Percentiles rank a stretch among this genome's conserved stretches.
These are phyloP conservation scores for Simplicillium sp. DNA, from an alignment of 2,329 filamentous ascomycete species.

Conservation along the genomic window DNA sequence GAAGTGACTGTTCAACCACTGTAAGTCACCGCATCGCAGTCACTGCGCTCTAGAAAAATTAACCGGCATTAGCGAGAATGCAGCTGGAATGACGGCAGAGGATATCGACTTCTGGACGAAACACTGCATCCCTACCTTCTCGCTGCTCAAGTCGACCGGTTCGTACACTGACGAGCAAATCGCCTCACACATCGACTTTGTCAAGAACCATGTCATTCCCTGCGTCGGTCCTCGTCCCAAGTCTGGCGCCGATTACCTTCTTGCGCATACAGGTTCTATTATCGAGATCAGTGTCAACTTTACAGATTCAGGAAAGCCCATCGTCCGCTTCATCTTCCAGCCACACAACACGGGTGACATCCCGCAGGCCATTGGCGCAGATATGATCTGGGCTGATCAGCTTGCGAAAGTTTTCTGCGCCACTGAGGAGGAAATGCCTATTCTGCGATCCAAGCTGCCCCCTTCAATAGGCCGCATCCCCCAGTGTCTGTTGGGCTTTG, in stretches of 20 bases:
- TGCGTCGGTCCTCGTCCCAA: background rate
- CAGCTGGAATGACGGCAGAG: background rate
- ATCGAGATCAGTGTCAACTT: slow-evolving; percentile 3
- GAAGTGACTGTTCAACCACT: too few species aligned
- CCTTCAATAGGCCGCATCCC: too few species aligned
- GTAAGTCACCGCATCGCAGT: too few species aligned
- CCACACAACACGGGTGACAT: slow-evolving; percentile 1
- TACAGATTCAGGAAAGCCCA: background rate
- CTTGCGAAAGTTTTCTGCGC: too few species aligned
- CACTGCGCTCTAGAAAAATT: too few species aligned
- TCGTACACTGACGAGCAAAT: slow-evolving; percentile 2
- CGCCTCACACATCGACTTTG: slow-evolving; percentile 1
- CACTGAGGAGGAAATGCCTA: too few species aligned
- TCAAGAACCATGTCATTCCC: slow-evolving; percentile 3
- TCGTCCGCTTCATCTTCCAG: slow-evolving; percentile 4
- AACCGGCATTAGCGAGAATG: too few species aligned
- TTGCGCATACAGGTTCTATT: slow-evolving; percentile 2
- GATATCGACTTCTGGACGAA: slow-evolving; percentile 1
- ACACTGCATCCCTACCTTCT: slow-evolving; percentile 2
- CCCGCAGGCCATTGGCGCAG: slow-evolving; percentile 1
- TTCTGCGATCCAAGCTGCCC: too few species aligned
- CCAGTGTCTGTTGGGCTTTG: too few species aligned
- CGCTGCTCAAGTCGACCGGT: background rate
- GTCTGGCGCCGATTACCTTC: slow-evolving; percentile 1
- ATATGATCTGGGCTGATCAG: background rate